Percentiles rank a stretch among this genome's conserved stretches.
Evolutionary conservation across 257 asterid species (phyloP).

Genomic region (Pogostemon cablin): DNA sequence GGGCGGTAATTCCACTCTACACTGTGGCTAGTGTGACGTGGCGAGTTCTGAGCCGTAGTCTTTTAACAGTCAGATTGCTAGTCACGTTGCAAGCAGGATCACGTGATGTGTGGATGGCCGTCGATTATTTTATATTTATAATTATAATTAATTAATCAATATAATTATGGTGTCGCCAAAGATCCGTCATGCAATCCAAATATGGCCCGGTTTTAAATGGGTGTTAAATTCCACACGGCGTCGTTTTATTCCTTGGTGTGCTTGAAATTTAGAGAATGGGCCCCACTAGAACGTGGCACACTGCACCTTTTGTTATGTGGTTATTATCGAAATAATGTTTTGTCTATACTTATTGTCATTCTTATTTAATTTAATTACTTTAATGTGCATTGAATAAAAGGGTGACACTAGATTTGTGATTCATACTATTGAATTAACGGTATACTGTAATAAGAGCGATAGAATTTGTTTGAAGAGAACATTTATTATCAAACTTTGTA

Average conservation of each 20-base stretch:
- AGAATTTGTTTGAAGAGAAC: too few species aligned
- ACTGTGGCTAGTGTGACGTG: conserved; percentile 31
- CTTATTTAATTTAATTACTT: neutral
- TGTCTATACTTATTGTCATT: neutral
- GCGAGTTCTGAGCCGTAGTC: conserved; percentile 27
- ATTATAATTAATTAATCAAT: too few species aligned
- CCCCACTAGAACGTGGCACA: neutral
- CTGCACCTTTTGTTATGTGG: too few species aligned
- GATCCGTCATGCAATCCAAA: conserved; percentile 29
- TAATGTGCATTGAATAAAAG: neutral
- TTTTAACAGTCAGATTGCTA: neutral
- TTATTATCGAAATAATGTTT: neutral
- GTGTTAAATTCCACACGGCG: conserved; percentile 21
- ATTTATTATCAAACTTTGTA: too few species aligned
- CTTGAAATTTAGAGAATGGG: neutral
- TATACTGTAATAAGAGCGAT: too few species aligned
- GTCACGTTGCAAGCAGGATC: conserved; percentile 28
- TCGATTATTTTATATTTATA: neutral
- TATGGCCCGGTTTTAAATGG: conserved; percentile 6
- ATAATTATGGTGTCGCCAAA: conserved; percentile 3
- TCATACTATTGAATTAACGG: too few species aligned
- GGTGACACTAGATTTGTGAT: neutral
- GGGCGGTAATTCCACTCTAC: too few species aligned
- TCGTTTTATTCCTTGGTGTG: conserved; percentile 28
- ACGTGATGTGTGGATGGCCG: conserved; percentile 40